Base-by-base conservation (phyloP, 2,329 filamentous ascomycete species). In the Colletotrichum liriopes region DNA sequence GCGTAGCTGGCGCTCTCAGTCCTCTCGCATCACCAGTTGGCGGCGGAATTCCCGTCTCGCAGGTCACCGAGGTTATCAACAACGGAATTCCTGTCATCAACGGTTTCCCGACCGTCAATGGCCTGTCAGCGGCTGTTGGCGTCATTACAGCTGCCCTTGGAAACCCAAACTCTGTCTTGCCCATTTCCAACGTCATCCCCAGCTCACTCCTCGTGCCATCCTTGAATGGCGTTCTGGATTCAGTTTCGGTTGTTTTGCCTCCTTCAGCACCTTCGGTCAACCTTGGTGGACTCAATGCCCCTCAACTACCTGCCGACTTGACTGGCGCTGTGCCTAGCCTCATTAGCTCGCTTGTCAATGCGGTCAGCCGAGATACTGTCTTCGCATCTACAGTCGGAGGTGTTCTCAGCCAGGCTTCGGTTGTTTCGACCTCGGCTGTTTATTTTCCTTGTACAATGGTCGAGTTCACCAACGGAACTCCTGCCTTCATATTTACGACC, bases 261-360 rank as follows among this genome's bases (percentile, higher is more conserved):
- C 5, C 45, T n/a, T 23, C 54, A 23, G 23, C 43, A 7, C 41
- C 39, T 35, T 39, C 62, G 29, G 51, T 37, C 16, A 16, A 26
- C 7, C 18, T 58, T 16, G 41, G 32, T 51, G 60, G 52, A 6
- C 39, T 71, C 63, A 61, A 39, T 18, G 65, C 59, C 6, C 65
- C 70, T 23, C 70, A 70, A 47, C 37, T 72, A 29, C 70, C 70
- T 14, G 45, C 18, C 12, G 63, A 60, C 29, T 26, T 43, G 5
- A 32, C 14, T 12, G 39, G 12, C 16, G 52, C n/a, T 0, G n/a
- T n/a, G 1, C 14, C 61, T 2, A 52, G 29, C 12, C 18, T 39
- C 16, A 3, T 37, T 1, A 26, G 14, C 3, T 35, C 62, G 23
- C 43, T 60, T 3, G 9, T 29, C 32, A 43, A 16, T 45, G 43